phyloP scores from a whole-genome alignment of 2,329 filamentous ascomycete genomes.

The Keithomyces neogunnii region DNA sequence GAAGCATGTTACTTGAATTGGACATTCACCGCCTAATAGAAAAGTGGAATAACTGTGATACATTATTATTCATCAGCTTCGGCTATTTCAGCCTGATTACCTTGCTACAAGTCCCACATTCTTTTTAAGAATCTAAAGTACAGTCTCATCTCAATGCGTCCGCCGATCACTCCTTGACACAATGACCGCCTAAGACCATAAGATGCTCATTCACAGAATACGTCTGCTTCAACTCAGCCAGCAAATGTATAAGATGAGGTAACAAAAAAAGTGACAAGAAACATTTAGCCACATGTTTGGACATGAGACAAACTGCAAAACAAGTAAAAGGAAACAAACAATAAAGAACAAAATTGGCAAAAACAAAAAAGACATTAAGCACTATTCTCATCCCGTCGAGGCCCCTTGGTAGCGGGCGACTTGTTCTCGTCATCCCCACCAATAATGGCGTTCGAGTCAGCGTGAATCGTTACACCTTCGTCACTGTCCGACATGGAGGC shows the following conservation, averaged over 20 bases:
- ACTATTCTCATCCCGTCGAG: slow-evolving; percentile 21
- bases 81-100: background rate
- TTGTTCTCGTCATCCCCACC: slow-evolving; percentile 35
- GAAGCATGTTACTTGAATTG: background rate
- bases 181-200: slow-evolving; percentile 20
- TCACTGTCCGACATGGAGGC: slow-evolving; percentile 38
- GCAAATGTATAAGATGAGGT: slow-evolving; percentile 7
- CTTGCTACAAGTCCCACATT: slow-evolving; percentile 1
- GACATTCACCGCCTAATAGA: background rate
- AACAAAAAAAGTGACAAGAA: slow-evolving; percentile 9
- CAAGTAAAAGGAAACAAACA: slow-evolving; percentile 7
- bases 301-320: slow-evolving; percentile 9
- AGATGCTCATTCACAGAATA: slow-evolving; percentile 25
- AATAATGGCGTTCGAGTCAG: slow-evolving; percentile 35
- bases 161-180: slow-evolving; percentile 9
- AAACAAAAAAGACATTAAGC: slow-evolving; percentile 5
- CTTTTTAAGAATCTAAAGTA: slow-evolving; percentile 27
- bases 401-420: slow-evolving; percentile 38
- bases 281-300: slow-evolving; percentile 10
- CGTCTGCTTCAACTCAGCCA: slow-evolving; percentile 12
- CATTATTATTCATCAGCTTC: slow-evolving; percentile 14
- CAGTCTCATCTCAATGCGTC: slow-evolving; percentile 27
- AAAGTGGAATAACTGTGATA: slow-evolving; percentile 4
- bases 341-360: slow-evolving; percentile 8
- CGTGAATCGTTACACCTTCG: slow-evolving; percentile 46